Conservation (phyloP, 352 stramenopile genomes). For the Blastocystis sp. region DNA sequence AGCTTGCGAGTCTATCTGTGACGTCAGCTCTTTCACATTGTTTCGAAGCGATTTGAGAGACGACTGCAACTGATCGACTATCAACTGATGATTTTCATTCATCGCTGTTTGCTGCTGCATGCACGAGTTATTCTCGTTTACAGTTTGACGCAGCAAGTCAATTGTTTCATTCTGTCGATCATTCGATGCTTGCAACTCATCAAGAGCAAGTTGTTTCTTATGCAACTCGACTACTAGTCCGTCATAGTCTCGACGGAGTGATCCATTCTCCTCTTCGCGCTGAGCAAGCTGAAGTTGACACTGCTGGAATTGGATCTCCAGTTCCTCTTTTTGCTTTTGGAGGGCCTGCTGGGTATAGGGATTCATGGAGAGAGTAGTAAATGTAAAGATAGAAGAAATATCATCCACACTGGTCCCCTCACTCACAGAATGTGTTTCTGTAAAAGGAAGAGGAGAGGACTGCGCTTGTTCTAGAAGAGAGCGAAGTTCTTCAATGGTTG, state of each 20-base stretch:
- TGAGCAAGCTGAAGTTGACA: not conserved
- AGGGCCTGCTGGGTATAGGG: slow-evolving; percentile 19
- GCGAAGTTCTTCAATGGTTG: not conserved
- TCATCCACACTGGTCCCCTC: not conserved
- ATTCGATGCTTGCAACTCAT: not conserved
- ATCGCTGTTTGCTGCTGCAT: not conserved
- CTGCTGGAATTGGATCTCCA: not conserved
- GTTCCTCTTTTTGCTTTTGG: slow-evolving; percentile 23
- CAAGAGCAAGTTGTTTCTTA: not conserved
- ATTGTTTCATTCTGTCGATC: not conserved
- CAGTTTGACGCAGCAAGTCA: not conserved
- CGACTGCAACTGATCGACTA: not conserved
- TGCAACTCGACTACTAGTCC: not conserved
- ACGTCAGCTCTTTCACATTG: not conserved
- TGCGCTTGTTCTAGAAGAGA: not conserved
- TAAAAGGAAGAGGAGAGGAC: not conserved
- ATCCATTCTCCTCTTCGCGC: not conserved
- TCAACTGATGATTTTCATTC: not conserved
- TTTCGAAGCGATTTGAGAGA: not conserved
- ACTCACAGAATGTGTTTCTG: not conserved
- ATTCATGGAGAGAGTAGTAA: slow-evolving; percentile 18
- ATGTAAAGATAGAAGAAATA: slow-evolving; percentile 3
- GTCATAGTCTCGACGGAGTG: not conserved
- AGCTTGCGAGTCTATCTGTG: not conserved
- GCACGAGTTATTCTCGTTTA: not conserved